Base-by-base conservation (phyloP, 495 filamentous ascomycete genomes). In the Penicillium atrosanguineum region DNA sequence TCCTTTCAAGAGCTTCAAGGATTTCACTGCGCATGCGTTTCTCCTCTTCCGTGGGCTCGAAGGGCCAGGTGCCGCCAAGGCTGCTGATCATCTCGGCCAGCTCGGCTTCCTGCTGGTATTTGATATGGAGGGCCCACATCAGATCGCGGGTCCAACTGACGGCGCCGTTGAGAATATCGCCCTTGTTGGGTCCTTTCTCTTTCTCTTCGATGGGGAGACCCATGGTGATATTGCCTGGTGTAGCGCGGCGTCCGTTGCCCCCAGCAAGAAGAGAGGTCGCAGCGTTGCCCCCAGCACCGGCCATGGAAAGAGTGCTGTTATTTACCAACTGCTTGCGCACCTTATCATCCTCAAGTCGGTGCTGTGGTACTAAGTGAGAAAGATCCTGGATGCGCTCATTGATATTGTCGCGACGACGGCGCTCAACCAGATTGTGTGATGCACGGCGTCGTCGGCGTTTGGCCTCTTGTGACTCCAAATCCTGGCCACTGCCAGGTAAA, bases 141-240 rank as follows among this genome's bases (percentile, higher is more conserved):
- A 98, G 76, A 71, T 98, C 94, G 42, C 93, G 85, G 54, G 87
- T 96, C 94, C 94, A 98, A 69, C 89, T 87, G 44, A 98, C 94
- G 15, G 94, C 88, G 26, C 94, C 94, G 65, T 97, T 97, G 49
- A 98, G 84, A 48, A 98, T 97, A 64, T 98, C 94, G 39, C 94
- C 94, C 72, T 98, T 98, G 78, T 97, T 97, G 0, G 94, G 94
- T 1, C 95, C 95, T 59, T 97, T 97, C 71, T 98, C 94, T 61
- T 97, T 98, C 56, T 98, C 94, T 60, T 98, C 94, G 25, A 93
- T 83, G 0, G 92, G 89, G 34, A 96, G 79, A 19, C 93, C 91
- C 53, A 91, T 88, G 4, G 90, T 95, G 53, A 97, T 96, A 63
- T 87, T 94, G 29, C 91, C 91, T 7, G 88, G 83, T 7, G 75